phyloP scores from a whole-genome alignment of 2,329 filamentous ascomycete genomes.

The Curvularia verruculosa region DNA sequence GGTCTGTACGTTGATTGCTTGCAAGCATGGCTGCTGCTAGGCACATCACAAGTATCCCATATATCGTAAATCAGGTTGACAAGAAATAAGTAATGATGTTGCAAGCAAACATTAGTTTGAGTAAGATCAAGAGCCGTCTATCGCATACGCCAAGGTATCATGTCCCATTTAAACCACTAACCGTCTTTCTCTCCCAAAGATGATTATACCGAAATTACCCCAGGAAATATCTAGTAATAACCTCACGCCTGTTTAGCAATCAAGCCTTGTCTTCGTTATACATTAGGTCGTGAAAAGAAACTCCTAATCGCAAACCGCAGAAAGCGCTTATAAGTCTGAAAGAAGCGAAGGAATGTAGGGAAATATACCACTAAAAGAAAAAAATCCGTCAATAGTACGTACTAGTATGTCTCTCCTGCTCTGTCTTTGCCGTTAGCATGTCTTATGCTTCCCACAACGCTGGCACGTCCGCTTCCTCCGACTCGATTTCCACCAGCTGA shows the following conservation, averaged over 20 bases:
- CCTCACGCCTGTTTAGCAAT: not conserved
- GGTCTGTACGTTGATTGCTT: too few species aligned
- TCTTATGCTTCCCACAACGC: constrained; percentile 24
- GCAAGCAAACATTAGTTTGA: not conserved
- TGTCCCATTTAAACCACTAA: not conserved
- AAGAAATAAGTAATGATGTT: not conserved
- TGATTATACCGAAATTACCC: not conserved
- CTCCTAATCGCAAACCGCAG: constrained; percentile 1
- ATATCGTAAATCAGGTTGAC: not conserved
- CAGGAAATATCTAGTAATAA: constrained; percentile 3
- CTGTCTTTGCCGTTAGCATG: constrained; percentile 21
- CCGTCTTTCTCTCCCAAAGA: not conserved
- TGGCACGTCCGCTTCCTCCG: constrained; percentile 27
- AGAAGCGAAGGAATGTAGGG: constrained; percentile 2
- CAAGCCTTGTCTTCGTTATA: constrained; percentile 13
- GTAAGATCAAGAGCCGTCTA: not conserved
- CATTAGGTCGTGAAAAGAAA: constrained; percentile 16
- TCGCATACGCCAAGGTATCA: not conserved
- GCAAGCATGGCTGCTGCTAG: not conserved
- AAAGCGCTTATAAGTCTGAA: constrained; percentile 7
- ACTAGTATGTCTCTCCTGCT: constrained; percentile 34
- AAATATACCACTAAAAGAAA: not conserved
- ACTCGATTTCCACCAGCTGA: constrained; percentile 28
- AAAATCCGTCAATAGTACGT: constrained; percentile 7
- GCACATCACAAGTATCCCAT: not conserved